Evolutionary conservation across 2,329 filamentous ascomycete genomes (phyloP), one percentile per base, ranked within the genome.

Genomic region (Didymosphaeria variabile): DNA sequence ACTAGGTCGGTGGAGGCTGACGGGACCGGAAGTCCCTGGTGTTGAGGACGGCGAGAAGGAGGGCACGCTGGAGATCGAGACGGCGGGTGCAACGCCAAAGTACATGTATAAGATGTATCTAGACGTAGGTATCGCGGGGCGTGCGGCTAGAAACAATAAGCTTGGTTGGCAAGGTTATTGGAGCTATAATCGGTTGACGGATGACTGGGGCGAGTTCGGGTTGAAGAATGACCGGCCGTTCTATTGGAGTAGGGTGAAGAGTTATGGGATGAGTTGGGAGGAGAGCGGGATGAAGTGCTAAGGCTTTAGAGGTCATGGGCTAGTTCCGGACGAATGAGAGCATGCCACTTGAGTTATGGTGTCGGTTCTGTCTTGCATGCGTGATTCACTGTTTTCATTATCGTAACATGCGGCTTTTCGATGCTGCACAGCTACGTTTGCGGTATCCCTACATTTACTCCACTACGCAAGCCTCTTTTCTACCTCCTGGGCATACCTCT

Each of bases 91-190:
- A 0, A 87, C 87, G 15, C 79, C 85, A 0, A 93, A 93, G 79
- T 98, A 98, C 79, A 87, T 90, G 63, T 97, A 95, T 77, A 87
- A 90, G 49, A 90, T 98, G 87, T 89, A 94, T 61, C 79, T 99
- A 32, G 83, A 86, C 6, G 76, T 98, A 32, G 87, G 87, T 0
- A 88, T 84, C 65, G 87, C 89, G 65, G 85, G 84, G 0, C 77
- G 79, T 32, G 81, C 83, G 1, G 82, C 88, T 0, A 88, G 88
- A 74, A 97, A 96, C 72, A 97, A 94, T 64, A 97, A 96, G 79
- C 80, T 99, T 54, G 81, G 83, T 0, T 99, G 95, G 94, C 90
- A 91, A 70, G 90, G 91, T 0, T 97, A 94, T 75, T 97, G 92
- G 87, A 94, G 90, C 80, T 94, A 96, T 75, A 97, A 98, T 75